Evolutionary conservation across 2,329 filamentous ascomycete genomes (phyloP), one percentile per base, ranked within the genome.

Genomic region (Penicillium paneum): DNA sequence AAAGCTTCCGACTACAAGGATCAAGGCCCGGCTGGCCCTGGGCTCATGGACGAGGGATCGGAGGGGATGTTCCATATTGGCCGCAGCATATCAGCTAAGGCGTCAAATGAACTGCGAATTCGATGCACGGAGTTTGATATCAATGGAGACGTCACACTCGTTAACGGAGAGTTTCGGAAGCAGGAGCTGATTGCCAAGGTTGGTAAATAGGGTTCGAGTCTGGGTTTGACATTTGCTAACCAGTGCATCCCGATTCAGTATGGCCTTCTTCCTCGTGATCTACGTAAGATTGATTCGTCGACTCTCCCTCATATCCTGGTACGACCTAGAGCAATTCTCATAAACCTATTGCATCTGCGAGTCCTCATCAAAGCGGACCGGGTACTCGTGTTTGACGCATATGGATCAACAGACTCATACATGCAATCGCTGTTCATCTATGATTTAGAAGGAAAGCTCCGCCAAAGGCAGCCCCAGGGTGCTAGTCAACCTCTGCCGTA

Each of bases 401-500:
- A 96, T 74, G 94, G 94, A 29, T 94, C 91, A 38, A 92, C 91
- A 56, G 91, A 95, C 64, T 95, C 91, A 0, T 96, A 97, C 67
- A 91, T 93, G 31, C 94, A 97, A 72, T 96, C 91, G 4, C 85
- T 94, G 13, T 99, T 99, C 76, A 96, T 99, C 85, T 97, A 97
- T 74, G 94, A 97, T 68, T 78, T 99, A 19, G 91, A 97, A 72
- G 90, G 90, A 12, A 96, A 96, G 70, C 79, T 99, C 41, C 87
- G 90, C 59, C 91, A 96, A 68, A 93, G 91, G n/a, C 75, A 77
- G 34, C 81, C 83, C 15, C 69, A 66, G 46, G 62, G 64, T 5
- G 64, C 68, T 17, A 65, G 67, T 5, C 82, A 81, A 34, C 83
- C 84, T 2, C 80, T 99, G 5, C 90, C 94, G 0, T 99, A 99